Base-by-base conservation (phyloP, 768 basidiomycete species). In the Hortiboletus campestris region DNA sequence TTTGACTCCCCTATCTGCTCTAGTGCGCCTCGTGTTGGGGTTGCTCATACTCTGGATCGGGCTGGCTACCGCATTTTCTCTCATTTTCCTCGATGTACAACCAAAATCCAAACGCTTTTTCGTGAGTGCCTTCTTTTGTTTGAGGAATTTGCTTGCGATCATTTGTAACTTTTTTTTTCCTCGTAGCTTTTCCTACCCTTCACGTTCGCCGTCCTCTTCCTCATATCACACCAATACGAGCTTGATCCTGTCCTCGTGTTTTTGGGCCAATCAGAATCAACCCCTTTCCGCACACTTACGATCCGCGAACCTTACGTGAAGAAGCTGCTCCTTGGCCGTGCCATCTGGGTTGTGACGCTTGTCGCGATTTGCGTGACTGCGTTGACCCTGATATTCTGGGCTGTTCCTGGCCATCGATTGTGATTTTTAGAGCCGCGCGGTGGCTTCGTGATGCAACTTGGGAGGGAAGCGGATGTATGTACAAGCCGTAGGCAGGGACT, bases 151-250 rank as follows among this genome's bases (percentile, higher is more conserved):
- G 25, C 14, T 35, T 42, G 45, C 35, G 22, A 44, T 38, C 45
- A 9, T 46, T 36, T 56, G 48, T 56, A 12, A 56, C 41, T 19
- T 41, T 59, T 51, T 28, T 41, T 41, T 31, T 2, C 25, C 25
- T 20, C 22, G 31, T 68, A 97, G 95, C 86, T 97, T 64, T 96
- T 98, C 77, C 80, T 98, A 28, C 96, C 97, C 0, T 98, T 97
- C 74, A 79, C 89, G 20, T 69, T 98, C 62, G 92, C 95, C 51
- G 76, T 91, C 65, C 86, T 97, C 61, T 91, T 90, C 78, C 85
- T 99, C 60, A 80, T 98, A 54, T 93, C 95, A 16, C 92, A 97
- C 67, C 94, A 95, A 72, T 98, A 98, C 74, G 94, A 97, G 72
- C 86, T 98, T 49, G 96, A 98, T 69, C 97, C 97, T 12, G 78